These are phyloP conservation scores for Xerocomus spinulosus DNA, from an alignment of 768 basidiomycete species.

Conservation along the genomic window DNA sequence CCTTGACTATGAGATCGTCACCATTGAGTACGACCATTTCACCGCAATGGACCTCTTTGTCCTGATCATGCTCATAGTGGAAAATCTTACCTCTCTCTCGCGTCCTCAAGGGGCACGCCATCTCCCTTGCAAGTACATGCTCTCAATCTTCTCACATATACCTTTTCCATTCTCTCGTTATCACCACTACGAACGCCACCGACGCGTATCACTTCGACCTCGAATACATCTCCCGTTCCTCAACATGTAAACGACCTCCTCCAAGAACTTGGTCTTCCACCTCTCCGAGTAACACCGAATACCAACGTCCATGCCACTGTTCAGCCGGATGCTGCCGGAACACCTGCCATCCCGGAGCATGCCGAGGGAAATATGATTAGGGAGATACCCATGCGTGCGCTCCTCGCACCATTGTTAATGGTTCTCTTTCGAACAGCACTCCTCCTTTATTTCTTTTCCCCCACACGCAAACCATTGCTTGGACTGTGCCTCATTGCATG, in stretches of 20 bases:
- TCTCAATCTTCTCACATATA: conserved; percentile 30
- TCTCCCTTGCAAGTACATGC: conserved; percentile 62
- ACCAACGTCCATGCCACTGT: conserved; percentile 16
- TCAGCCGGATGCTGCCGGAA: conserved; percentile 16
- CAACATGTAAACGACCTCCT: conserved; percentile 57
- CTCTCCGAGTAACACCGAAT: conserved; percentile 38
- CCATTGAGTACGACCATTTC: conserved; percentile 16
- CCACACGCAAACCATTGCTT: conserved; percentile 66
- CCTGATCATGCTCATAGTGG: conserved; percentile 16
- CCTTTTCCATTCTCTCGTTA: conserved; percentile 55
- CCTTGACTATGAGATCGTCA: conserved; percentile 31
- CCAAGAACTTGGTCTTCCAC: conserved; percentile 60
- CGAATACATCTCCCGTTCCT: conserved; percentile 30
- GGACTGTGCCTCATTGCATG: conserved; percentile 61
- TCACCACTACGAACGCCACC: conserved; percentile 38
- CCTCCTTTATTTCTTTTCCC: conserved; percentile 73
- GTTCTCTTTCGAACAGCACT: conserved; percentile 63
- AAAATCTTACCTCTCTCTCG: conserved; percentile 50
- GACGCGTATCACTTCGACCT: conserved; percentile 26
- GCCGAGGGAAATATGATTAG: conserved; percentile 38
- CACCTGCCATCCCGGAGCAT: conserved; percentile 15
- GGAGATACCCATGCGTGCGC: conserved; percentile 61
- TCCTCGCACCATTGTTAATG: conserved; percentile 63
- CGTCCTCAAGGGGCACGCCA: conserved; percentile 42
- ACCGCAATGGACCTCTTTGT: background rate